phyloP scores from a whole-genome alignment of 1,284 basidiomycete species.

The Rhodotorula glutinis region DNA sequence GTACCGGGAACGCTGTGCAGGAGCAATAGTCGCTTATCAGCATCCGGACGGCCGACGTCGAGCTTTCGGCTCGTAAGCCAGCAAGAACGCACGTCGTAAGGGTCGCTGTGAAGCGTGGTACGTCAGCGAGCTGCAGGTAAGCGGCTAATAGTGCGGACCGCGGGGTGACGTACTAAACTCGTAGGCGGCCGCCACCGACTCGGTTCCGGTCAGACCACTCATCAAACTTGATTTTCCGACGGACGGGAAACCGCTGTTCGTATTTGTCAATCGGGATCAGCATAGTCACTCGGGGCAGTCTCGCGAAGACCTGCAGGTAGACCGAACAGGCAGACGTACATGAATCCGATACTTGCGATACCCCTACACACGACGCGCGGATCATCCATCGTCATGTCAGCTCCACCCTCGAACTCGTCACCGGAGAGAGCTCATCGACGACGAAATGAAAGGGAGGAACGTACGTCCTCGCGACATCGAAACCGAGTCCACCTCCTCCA shows the following conservation, averaged over 20 bases:
- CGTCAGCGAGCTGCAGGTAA: neutral
- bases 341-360: slow-evolving; percentile 91
- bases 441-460: neutral
- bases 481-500: slow-evolving; percentile 76
- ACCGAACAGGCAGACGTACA: slow-evolving; percentile 48
- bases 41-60: neutral
- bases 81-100: slow-evolving; percentile 46
- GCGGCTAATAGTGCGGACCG: neutral
- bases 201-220: slow-evolving; percentile 96
- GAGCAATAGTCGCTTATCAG: neutral
- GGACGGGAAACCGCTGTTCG: slow-evolving; percentile 53
- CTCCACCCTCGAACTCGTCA: too few species aligned
- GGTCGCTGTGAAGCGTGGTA: slow-evolving; percentile 50
- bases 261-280: too few species aligned
- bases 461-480: slow-evolving; percentile 30
- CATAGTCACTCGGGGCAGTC: too few species aligned
- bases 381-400: too few species aligned
- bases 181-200: slow-evolving; percentile 96
- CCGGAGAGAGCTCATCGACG: too few species aligned
- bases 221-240: slow-evolving; percentile 83
- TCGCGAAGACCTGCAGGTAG: too few species aligned
- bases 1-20: slow-evolving; percentile 80
- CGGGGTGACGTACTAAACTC: slow-evolving; percentile 46
- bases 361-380: slow-evolving; percentile 53
- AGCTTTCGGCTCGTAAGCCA: too few species aligned